Conservation (phyloP, 2,329 filamentous ascomycete species). For the Cadophora gregata region DNA sequence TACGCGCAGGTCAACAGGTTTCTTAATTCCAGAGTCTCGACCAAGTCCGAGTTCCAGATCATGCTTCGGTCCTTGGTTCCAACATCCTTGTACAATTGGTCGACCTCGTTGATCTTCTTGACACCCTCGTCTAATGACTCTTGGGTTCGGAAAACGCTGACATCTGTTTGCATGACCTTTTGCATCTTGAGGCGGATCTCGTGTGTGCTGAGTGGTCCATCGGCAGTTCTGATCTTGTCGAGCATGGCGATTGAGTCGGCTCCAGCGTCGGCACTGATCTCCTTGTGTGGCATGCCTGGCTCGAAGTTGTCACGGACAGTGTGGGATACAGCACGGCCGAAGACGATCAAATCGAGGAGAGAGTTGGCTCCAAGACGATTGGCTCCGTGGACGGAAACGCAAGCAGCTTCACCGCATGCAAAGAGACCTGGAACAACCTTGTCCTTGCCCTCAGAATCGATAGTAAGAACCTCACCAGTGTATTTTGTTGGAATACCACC, state of each 20-base stretch:
- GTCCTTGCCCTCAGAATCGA: slow-evolving; percentile 86
- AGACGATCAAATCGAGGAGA: slow-evolving; percentile 95
- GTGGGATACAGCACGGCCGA: slow-evolving; percentile 90
- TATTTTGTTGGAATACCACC: slow-evolving; percentile 98
- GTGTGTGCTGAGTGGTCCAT: slow-evolving; percentile 84
- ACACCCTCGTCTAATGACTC: slow-evolving; percentile 94
- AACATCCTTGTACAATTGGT: slow-evolving; percentile 79
- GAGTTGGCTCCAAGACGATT: slow-evolving; percentile 99
- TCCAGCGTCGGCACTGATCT: slow-evolving; percentile 83
- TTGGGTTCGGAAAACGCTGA: slow-evolving; percentile 89
- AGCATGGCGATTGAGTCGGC: slow-evolving; percentile 85
- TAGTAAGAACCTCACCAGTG: slow-evolving; percentile 92
- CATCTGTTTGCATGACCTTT: slow-evolving; percentile 97
- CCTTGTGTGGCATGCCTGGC: slow-evolving; percentile 80
- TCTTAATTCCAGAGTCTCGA: slow-evolving; percentile 93
- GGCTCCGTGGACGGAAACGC: slow-evolving; percentile 96
- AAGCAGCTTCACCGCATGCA: slow-evolving; percentile 95
- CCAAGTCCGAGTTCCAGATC: slow-evolving; percentile 99
- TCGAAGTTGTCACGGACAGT: slow-evolving; percentile 94
- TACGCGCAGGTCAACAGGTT: slow-evolving; percentile 86
- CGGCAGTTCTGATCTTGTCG: slow-evolving; percentile 82
- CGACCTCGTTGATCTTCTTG: slow-evolving; percentile 83
- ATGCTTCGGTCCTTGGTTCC: slow-evolving; percentile 98
- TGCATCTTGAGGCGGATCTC: slow-evolving; percentile 94
- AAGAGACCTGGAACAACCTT: slow-evolving; percentile 94